Conservation (phyloP, 108 stramenopile genomes). For the Skeletonema costatum region DNA sequence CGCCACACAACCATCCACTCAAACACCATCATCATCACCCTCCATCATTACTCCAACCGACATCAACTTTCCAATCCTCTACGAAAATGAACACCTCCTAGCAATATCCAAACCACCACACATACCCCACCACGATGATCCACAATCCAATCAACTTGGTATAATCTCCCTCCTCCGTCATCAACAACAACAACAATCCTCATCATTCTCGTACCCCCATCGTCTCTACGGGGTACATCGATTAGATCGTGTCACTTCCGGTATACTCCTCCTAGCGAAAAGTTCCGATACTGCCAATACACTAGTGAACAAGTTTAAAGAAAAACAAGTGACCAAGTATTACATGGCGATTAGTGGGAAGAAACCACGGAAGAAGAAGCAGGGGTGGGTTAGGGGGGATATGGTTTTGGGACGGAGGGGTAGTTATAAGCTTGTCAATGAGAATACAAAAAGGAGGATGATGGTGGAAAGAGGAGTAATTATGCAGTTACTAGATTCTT, state of each 20-base stretch:
- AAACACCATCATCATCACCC: neutral
- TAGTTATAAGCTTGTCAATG: conserved; percentile 66
- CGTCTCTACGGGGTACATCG: conserved; percentile 85
- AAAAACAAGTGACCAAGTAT: conserved; percentile 47
- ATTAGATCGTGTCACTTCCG: conserved; percentile 77
- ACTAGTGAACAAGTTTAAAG: conserved; percentile 49
- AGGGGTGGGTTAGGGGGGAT: conserved; percentile 75
- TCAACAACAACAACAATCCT: conserved; percentile 18
- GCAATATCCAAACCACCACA: conserved; percentile 71
- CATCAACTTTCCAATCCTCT: conserved; percentile 50
- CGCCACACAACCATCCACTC: neutral
- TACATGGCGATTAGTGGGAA: conserved; percentile 73
- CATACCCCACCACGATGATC: conserved; percentile 73
- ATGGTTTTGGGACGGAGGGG: conserved; percentile 74
- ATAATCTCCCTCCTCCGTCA: conserved; percentile 52
- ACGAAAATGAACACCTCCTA: conserved; percentile 62
- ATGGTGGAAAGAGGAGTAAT: neutral
- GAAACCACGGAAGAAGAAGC: conserved; percentile 62
- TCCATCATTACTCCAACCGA: neutral
- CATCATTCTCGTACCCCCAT: conserved; percentile 17
- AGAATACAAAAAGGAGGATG: neutral
- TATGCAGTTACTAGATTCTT: conserved; percentile 79
- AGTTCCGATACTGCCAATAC: conserved; percentile 46
- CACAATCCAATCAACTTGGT: conserved; percentile 24
- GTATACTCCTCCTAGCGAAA: conserved; percentile 82